Percentiles rank a stretch among this genome's conserved stretches.
Conservation (phyloP, 768 basidiomycete genomes). For the Termitomyces sp. region DNA sequence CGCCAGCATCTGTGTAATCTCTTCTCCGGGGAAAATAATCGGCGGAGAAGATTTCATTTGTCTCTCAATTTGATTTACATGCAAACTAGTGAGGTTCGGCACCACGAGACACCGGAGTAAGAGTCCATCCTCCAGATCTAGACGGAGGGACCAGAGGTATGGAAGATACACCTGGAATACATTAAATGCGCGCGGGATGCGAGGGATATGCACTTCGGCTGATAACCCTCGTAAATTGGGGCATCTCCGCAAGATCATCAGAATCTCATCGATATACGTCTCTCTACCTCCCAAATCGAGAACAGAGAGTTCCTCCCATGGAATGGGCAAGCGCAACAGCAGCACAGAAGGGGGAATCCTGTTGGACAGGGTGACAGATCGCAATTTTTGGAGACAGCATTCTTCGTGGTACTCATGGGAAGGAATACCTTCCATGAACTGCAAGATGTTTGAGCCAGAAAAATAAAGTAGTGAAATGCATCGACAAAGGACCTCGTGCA, state of each 20-base stretch:
- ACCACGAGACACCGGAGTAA: neutral
- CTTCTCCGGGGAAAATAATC: neutral
- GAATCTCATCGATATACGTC: neutral
- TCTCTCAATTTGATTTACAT: neutral
- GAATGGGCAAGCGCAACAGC: neutral
- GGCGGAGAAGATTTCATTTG: neutral
- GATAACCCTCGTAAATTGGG: neutral
- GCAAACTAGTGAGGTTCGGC: neutral
- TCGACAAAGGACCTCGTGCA: neutral
- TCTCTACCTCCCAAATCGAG: neutral
- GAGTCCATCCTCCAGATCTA: neutral
- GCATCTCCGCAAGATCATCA: neutral
- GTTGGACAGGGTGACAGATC: neutral
- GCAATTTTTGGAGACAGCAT: neutral
- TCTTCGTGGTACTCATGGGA: neutral
- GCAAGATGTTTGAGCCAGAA: conserved; percentile 1
- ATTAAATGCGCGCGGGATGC: neutral
- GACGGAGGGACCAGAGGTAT: neutral
- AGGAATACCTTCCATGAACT: neutral
- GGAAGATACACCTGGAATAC: neutral
- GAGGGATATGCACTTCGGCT: neutral
- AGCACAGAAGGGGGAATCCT: neutral
- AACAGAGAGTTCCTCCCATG: neutral
- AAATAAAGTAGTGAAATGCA: conserved; percentile 1
- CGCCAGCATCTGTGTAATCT: neutral